Evolutionary conservation across 2,329 filamentous ascomycete species (phyloP).

Genomic region (Cercospora brassicicola): DNA sequence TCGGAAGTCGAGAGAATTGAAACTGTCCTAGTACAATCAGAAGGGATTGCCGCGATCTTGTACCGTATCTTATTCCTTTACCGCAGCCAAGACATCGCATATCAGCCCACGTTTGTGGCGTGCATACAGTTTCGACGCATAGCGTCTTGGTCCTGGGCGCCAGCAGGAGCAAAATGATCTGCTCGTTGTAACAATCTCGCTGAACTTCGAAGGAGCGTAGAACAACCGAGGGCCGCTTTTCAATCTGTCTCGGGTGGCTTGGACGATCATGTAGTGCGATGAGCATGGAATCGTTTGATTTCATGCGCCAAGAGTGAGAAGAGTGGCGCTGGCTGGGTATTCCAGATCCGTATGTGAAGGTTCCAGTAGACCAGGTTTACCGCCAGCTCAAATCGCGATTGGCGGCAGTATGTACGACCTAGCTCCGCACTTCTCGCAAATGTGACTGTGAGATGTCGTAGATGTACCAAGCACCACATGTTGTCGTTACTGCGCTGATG

Average conservation of each 20-base stretch:
- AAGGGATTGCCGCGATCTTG: not conserved
- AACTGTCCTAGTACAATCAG: not conserved
- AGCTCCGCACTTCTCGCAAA: no score
- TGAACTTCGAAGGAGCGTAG: not conserved
- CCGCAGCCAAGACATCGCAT: not conserved
- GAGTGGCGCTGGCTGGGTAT: not conserved
- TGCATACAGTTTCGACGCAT: not conserved
- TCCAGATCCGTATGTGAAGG: not conserved
- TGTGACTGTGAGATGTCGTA: no score
- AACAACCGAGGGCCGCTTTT: no score
- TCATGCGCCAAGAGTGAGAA: not conserved
- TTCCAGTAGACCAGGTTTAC: not conserved
- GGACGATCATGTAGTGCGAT: no score
- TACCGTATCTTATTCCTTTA: not conserved
- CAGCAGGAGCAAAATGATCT: not conserved
- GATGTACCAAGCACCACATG: no score
- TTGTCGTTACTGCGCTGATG: not conserved
- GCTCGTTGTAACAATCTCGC: not conserved
- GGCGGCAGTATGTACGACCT: no score
- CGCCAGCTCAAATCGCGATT: not conserved
- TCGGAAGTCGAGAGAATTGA: not conserved
- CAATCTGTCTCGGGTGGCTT: no score
- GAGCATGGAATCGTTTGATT: no score
- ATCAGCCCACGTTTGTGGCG: not conserved
- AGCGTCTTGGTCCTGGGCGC: not conserved